phyloP scores from a whole-genome alignment of 306 rosid species.

The Lathyrus oleraceus region DNA sequence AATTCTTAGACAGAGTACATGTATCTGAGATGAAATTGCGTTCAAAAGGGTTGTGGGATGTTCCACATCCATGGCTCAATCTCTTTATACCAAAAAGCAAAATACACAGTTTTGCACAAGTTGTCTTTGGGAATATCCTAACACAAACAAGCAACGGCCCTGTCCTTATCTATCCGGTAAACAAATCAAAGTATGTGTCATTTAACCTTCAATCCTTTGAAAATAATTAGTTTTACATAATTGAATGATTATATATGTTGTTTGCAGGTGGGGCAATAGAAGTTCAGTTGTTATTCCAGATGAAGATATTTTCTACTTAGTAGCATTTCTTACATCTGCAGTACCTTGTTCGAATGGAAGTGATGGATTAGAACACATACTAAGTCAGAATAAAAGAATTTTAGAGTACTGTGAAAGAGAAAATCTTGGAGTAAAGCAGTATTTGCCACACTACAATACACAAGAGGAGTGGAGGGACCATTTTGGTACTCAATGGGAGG shows the following conservation, averaged over 20 bases:
- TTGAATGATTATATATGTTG: conserved; percentile 28
- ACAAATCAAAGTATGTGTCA: conserved; percentile 64
- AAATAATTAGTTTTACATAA: neutral
- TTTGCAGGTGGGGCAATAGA: conserved; percentile 92
- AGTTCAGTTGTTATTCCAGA: conserved; percentile 68
- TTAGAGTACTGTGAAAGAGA: conserved; percentile 73
- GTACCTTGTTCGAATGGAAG: conserved; percentile 73
- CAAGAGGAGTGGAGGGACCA: conserved; percentile 84
- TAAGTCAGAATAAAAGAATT: conserved; percentile 80
- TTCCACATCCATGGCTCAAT: conserved; percentile 99
- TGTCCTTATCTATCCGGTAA: conserved; percentile 84
- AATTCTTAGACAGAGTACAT: conserved; percentile 92
- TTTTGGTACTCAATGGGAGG: conserved; percentile 84
- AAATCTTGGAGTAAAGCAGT: conserved; percentile 79
- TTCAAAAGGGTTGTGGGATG: conserved; percentile 89
- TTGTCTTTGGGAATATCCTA: conserved; percentile 83
- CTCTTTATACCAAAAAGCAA: conserved; percentile 84
- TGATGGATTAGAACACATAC: conserved; percentile 76
- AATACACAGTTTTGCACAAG: conserved; percentile 69
- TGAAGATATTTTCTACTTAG: conserved; percentile 80
- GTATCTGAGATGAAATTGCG: conserved; percentile 82
- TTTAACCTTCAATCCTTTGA: conserved; percentile 6
- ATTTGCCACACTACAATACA: conserved; percentile 77
- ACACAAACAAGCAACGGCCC: conserved; percentile 67
- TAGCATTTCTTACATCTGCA: conserved; percentile 88